These are phyloP conservation scores for Takashimella koratensis DNA, from an alignment of 1,284 basidiomycete species.

Conservation along the genomic window DNA sequence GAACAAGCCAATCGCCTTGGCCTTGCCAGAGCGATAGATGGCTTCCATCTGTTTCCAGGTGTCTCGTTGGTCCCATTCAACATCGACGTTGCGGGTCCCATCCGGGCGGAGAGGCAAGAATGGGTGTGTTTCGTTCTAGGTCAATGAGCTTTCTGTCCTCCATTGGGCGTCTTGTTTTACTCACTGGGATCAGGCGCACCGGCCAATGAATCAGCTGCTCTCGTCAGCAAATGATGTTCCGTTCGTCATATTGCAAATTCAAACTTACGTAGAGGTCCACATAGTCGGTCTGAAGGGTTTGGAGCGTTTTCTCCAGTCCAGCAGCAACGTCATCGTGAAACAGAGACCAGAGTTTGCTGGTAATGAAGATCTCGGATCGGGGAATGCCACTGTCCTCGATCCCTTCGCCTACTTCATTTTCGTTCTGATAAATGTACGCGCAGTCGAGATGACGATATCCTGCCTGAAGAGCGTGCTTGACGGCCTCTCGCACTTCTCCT, in stretches of 20 bases:
- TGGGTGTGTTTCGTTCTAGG: conserved; percentile 50
- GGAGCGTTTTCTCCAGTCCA: conserved; percentile 65
- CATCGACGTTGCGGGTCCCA: conserved; percentile 64
- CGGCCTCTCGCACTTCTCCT: conserved; percentile 62
- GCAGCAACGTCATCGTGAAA: conserved; percentile 51
- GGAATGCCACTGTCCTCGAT: conserved; percentile 55
- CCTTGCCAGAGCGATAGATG: conserved; percentile 62
- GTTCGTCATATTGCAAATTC: neutral
- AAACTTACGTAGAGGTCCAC: conserved; percentile 60
- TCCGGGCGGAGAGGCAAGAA: conserved; percentile 65
- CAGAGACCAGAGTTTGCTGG: conserved; percentile 54
- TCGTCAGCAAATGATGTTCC: conserved; percentile 8
- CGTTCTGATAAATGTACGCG: conserved; percentile 68
- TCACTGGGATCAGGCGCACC: conserved; percentile 60
- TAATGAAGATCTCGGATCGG: conserved; percentile 62
- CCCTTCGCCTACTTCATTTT: conserved; percentile 75
- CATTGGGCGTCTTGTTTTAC: neutral
- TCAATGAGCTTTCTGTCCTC: neutral
- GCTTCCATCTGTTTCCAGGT: conserved; percentile 84
- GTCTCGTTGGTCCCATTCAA: conserved; percentile 61
- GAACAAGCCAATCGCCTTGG: conserved; percentile 67
- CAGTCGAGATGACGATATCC: conserved; percentile 73
- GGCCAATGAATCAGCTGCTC: conserved; percentile 75
- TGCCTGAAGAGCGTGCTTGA: conserved; percentile 62
- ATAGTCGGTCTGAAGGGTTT: conserved; percentile 70